phyloP scores from a whole-genome alignment of 768 basidiomycete species.

The Leccinellum luteum region DNA sequence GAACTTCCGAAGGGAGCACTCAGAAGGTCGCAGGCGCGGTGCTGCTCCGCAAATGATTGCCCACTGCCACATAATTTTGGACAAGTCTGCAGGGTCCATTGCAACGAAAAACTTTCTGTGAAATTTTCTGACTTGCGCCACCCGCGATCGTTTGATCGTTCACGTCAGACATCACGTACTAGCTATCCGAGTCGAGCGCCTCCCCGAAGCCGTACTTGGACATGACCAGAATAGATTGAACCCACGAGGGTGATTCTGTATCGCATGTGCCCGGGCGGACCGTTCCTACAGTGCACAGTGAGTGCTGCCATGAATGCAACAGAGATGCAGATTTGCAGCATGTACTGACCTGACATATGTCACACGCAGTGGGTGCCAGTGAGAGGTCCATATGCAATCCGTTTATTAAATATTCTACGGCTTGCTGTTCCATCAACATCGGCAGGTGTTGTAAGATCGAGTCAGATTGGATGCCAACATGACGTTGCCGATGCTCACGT shows the following conservation, averaged over 20 bases:
- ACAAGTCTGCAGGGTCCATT: neutral
- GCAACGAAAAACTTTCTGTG: neutral
- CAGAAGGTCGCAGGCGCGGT: neutral
- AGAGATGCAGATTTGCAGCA: neutral
- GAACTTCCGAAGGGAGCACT: neutral
- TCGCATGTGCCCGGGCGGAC: neutral
- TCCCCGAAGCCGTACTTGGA: neutral
- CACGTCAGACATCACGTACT: neutral
- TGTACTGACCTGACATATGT: neutral
- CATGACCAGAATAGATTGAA: neutral
- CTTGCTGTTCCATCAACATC: neutral
- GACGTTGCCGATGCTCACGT: neutral
- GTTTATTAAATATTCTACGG: neutral
- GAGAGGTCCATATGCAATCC: neutral
- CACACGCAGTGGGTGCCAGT: neutral
- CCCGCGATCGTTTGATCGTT: neutral
- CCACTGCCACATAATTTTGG: neutral
- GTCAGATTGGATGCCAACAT: neutral
- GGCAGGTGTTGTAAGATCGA: neutral
- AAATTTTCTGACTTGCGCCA: neutral
- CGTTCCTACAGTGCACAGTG: neutral
- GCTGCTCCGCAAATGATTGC: neutral
- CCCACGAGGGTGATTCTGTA: neutral
- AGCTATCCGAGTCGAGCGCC: neutral
- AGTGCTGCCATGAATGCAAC: neutral